A percentile compares a stretch with the other conserved stretches of the same genome.
phyloP scores from a whole-genome alignment of 441 rosid genomes.

The Flueggea neowawraea region DNA sequence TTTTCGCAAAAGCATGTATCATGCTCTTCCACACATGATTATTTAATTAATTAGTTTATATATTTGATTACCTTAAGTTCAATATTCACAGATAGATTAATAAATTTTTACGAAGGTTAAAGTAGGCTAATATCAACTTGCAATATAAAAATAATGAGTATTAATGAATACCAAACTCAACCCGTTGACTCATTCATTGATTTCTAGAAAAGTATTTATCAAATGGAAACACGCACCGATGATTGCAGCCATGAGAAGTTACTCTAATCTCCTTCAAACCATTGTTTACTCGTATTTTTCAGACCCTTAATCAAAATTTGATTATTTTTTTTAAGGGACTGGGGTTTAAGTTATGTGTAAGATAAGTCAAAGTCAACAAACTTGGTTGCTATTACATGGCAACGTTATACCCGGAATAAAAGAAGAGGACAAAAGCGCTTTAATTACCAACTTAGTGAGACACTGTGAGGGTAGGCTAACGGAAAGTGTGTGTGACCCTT shows the following conservation, averaged over 20 bases:
- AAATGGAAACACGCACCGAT: conserved; percentile 39
- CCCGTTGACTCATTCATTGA: conserved; percentile 1
- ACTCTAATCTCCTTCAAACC: not conserved
- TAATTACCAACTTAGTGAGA: no score
- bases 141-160: not conserved
- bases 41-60: no score
- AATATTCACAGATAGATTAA: no score
- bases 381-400: conserved; percentile 11
- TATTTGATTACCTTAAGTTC: no score
- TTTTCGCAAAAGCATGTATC: no score
- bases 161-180: conserved; percentile 3
- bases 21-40: no score
- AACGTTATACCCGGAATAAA: conserved; percentile 45
- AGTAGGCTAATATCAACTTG: not conserved
- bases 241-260: conserved; percentile 59
- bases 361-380: conserved; percentile 53
- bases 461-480: no score
- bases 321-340: not conserved
- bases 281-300: conserved; percentile 1
- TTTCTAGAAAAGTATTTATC: not conserved
- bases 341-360: conserved; percentile 11
- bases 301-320: not conserved
- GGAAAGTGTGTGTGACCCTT: no score
- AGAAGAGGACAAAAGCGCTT: conserved; percentile 45
- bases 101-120: no score